Percentiles rank a stretch among this genome's conserved stretches.
Conservation (phyloP, 2,329 filamentous ascomycete species). For the Trichoderma simmonsii region DNA sequence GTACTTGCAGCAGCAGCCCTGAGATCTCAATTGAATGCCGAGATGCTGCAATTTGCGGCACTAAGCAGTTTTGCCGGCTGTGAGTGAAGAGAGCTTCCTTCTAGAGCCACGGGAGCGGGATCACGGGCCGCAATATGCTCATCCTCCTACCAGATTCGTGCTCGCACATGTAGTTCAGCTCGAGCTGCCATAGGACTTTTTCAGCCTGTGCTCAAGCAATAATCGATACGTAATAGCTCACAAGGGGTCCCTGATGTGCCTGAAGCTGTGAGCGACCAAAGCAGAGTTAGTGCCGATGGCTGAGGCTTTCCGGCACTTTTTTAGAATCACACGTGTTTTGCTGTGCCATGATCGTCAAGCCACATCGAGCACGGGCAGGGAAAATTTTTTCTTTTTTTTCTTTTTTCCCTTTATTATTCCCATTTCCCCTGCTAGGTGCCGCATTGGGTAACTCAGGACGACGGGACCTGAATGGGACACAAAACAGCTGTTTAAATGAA, state of each 20-base stretch:
- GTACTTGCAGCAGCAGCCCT: neutral
- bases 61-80: neutral
- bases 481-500: neutral
- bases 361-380: conserved; percentile 3
- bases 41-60: neutral
- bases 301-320: neutral
- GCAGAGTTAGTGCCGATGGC: conserved; percentile 1
- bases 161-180: neutral
- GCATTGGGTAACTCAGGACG: neutral
- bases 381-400: neutral
- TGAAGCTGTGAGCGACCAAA: neutral
- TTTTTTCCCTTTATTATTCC: neutral
- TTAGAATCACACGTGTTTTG: conserved; percentile 13
- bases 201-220: neutral
- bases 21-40: conserved; percentile 1
- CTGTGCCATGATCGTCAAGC: conserved; percentile 3
- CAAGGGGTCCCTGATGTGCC: neutral
- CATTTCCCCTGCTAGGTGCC: neutral
- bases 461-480: neutral
- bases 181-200: neutral
- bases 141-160: neutral
- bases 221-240: conserved; percentile 9
- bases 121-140: neutral
- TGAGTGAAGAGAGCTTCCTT: neutral
- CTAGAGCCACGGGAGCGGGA: conserved; percentile 7